Percentiles rank a stretch among this genome's conserved stretches.
These are phyloP conservation scores for Grosmannia clavigera DNA, from an alignment of 2,329 filamentous ascomycete species.

Conservation along the genomic window DNA sequence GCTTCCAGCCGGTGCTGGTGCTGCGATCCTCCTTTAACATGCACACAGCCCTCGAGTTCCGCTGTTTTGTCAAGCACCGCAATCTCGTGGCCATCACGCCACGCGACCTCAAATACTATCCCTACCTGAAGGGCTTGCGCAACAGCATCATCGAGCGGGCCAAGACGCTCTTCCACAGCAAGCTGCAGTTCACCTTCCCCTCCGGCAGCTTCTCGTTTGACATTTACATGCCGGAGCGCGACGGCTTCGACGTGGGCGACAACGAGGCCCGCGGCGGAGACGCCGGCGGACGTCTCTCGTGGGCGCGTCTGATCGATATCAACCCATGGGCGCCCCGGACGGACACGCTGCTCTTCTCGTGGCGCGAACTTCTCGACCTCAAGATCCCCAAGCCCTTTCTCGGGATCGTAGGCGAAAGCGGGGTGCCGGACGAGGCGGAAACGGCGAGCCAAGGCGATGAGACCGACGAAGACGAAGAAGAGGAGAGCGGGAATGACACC, in stretches of 20 bases:
- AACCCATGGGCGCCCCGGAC: slow-evolving; percentile 90
- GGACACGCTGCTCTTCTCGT: slow-evolving; percentile 79
- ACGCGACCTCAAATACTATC: slow-evolving; percentile 80
- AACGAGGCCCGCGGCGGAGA: slow-evolving; percentile 30
- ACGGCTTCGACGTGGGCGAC: slow-evolving; percentile 27
- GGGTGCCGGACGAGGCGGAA: slow-evolving; percentile 18
- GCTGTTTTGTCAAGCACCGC: slow-evolving; percentile 82
- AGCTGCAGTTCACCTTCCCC: slow-evolving; percentile 64
- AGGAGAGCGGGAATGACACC: slow-evolving; percentile 19
- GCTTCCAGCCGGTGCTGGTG: slow-evolving; percentile 66
- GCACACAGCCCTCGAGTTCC: slow-evolving; percentile 85
- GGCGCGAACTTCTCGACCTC: slow-evolving; percentile 72
- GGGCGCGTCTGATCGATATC: slow-evolving; percentile 80
- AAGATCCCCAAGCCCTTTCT: slow-evolving; percentile 47
- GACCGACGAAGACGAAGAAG: slow-evolving; percentile 27
- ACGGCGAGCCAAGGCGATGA: slow-evolving; percentile 12
- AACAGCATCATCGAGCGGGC: slow-evolving; percentile 56
- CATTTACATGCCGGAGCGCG: slow-evolving; percentile 68
- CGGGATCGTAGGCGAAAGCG: slow-evolving; percentile 25
- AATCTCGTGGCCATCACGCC: slow-evolving; percentile 75
- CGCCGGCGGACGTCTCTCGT: slow-evolving; percentile 43
- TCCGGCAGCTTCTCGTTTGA: slow-evolving; percentile 83
- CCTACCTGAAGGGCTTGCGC: slow-evolving; percentile 58
- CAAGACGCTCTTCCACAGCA: slow-evolving; percentile 62
- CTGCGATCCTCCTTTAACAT: slow-evolving; percentile 79